These are phyloP conservation scores for Fragaria nilgerrensis DNA, from an alignment of 306 rosid species.

Conservation along the genomic window DNA sequence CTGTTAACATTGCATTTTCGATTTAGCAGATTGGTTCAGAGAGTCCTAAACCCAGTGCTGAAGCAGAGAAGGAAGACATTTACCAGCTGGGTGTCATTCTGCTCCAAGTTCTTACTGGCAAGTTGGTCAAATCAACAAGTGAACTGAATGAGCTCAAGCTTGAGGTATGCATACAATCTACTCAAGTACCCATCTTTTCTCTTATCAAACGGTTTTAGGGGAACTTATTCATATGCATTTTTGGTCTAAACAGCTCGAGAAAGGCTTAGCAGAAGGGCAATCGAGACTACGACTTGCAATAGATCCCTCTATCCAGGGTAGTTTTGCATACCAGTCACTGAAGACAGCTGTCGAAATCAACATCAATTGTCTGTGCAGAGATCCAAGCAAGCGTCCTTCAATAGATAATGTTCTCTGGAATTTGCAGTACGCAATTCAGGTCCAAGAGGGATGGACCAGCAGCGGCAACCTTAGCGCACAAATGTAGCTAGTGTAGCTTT, in stretches of 20 bases:
- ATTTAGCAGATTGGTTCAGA: constrained; percentile 35
- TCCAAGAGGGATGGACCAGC: constrained; percentile 87
- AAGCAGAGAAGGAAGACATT: constrained; percentile 82
- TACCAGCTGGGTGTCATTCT: constrained; percentile 74
- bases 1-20: constrained; percentile 9
- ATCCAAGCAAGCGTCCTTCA: constrained; percentile 67
- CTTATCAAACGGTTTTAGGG: background rate
- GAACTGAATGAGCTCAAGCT: constrained; percentile 54
- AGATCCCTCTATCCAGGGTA: constrained; percentile 57
- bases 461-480: constrained; percentile 64
- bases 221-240: background rate
- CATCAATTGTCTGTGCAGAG: constrained; percentile 61
- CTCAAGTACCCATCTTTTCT: background rate
- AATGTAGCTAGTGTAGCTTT: constrained; percentile 18
- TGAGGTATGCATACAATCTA: constrained; percentile 40
- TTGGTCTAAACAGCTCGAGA: constrained; percentile 50
- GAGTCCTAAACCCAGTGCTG: constrained; percentile 33
- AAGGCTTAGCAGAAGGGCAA: constrained; percentile 50
- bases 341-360: constrained; percentile 67
- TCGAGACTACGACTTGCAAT: constrained; percentile 28
- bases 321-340: constrained; percentile 62
- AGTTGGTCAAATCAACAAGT: constrained; percentile 39
- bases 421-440: constrained; percentile 85
- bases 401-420: constrained; percentile 88
- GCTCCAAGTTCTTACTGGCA: constrained; percentile 74